Evolutionary conservation across 2,329 filamentous ascomycete species (phyloP), one percentile per base, ranked within the genome.

Genomic region (Leptodontidium sp.): DNA sequence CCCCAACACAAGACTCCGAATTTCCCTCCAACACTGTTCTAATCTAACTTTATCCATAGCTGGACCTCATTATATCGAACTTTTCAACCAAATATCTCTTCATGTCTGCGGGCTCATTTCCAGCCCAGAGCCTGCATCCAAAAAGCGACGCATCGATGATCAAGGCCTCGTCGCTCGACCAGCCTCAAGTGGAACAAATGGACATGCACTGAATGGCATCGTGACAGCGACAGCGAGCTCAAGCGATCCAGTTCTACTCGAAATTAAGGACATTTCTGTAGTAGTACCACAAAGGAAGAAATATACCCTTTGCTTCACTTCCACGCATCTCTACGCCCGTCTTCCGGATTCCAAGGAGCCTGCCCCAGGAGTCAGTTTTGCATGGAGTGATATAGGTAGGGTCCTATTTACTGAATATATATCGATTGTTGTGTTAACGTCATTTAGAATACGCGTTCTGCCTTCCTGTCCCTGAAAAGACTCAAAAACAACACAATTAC

Each of bases 231-330:
- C 67, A 53, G 72, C 80, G 8, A 77, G 75, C 40, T 79, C 81
- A 1, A 79, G 81, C 6, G 87, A 90, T 72, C 74, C 82, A 7
- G 79, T 90, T 0, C 78, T 90, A 32, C 81, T 91, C 21, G 86
- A 86, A 71, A 82, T 91, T 68, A 89, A 88, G 77, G 89, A 91
- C 55, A 88, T 91, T 24, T 91, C 88, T 0, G 83, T 91, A n/a
- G 86, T 88, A 0, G 83, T 90, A 4, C 90, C 90, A 0, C 87
- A 89, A 79, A 83, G 90, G 71, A 92, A 91, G 80, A 92, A 91
- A 78, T 88, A 88, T 73, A 87, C 88, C 71, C 78, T 91, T 9
- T 89, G 87, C 78, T 86, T 91, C 70, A 91, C 88, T 2, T 79
- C 83, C 6, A 83, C 84, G 69, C 86, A 87, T 71, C 75, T 91